Evolutionary conservation across 768 basidiomycete genomes (phyloP).

Genomic region (Leccinum disarticulatum): DNA sequence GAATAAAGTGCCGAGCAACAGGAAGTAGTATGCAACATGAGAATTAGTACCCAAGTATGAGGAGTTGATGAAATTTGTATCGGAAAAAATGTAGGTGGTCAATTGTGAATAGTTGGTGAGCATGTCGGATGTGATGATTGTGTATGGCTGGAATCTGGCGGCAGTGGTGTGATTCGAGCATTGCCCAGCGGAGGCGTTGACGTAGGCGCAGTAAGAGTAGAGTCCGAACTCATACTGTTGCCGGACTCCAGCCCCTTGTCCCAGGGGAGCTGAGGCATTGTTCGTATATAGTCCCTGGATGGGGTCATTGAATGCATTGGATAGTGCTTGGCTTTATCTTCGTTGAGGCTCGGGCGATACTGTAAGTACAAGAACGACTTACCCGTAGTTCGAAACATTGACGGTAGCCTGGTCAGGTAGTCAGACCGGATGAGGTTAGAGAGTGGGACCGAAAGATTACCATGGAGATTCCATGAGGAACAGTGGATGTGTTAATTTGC

Average conservation of each 20-base stretch:
- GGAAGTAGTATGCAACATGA: slow-evolving; percentile 71
- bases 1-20: slow-evolving; percentile 70
- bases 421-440: slow-evolving; percentile 14
- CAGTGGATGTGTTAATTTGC: slow-evolving; percentile 75
- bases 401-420: slow-evolving; percentile 52
- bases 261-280: slow-evolving; percentile 64
- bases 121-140: slow-evolving; percentile 68
- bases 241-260: slow-evolving; percentile 56
- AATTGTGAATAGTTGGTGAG: slow-evolving; percentile 55
- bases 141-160: slow-evolving; percentile 62
- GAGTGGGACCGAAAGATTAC: slow-evolving; percentile 38
- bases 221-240: slow-evolving; percentile 77
- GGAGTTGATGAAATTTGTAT: slow-evolving; percentile 58
- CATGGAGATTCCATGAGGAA: slow-evolving; percentile 73
- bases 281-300: slow-evolving; percentile 64
- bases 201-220: slow-evolving; percentile 76
- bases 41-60: slow-evolving; percentile 61
- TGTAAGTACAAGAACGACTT: slow-evolving; percentile 19
- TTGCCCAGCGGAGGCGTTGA: slow-evolving; percentile 55
- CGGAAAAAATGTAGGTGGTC: slow-evolving; percentile 51
- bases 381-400: slow-evolving; percentile 75
- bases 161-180: slow-evolving; percentile 65
- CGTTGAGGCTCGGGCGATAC: not conserved
- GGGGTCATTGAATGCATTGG: slow-evolving; percentile 51
- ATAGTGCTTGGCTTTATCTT: slow-evolving; percentile 47